phyloP scores from a whole-genome alignment of 495 filamentous ascomycete species.

The Neurospora sp. region DNA sequence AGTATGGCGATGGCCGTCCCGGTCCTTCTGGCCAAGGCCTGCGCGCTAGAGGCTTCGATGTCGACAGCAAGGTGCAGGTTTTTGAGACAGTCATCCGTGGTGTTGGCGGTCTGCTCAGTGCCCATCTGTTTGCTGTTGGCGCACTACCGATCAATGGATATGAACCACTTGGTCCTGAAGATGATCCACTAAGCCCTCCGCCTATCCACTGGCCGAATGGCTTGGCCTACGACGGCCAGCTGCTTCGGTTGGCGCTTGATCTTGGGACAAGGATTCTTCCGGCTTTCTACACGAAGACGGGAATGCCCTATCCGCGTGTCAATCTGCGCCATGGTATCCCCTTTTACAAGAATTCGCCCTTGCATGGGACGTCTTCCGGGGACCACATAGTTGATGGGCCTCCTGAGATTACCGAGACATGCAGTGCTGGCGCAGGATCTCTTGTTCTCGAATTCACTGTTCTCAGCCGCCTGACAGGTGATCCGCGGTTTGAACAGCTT shows the following conservation, averaged over 20 bases:
- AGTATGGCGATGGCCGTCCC: conserved; percentile 76
- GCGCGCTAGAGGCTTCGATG: conserved; percentile 77
- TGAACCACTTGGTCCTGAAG: conserved; percentile 31
- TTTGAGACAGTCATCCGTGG: conserved; percentile 96
- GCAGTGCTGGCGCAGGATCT: conserved; percentile 90
- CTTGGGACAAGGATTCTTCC: conserved; percentile 75
- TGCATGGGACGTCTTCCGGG: conserved; percentile 37
- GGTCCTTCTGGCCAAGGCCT: conserved; percentile 61
- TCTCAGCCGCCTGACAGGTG: conserved; percentile 78
- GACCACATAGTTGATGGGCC: conserved; percentile 26
- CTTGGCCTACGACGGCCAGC: conserved; percentile 81
- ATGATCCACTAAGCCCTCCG: conserved; percentile 27
- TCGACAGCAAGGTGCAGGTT: conserved; percentile 96
- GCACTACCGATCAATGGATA: conserved; percentile 80
- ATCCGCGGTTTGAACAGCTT: conserved; percentile 73
- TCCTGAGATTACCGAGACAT: conserved; percentile 84
- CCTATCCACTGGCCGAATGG: conserved; percentile 64
- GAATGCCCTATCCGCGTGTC: conserved; percentile 88
- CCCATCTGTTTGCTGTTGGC: conserved; percentile 85
- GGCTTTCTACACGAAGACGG: conserved; percentile 80
- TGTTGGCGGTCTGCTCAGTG: conserved; percentile 81
- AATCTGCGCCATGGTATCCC: conserved; percentile 88
- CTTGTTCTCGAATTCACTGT: conserved; percentile 88
- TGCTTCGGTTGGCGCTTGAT: conserved; percentile 77
- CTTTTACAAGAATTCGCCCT: conserved; percentile 74